A percentile compares a stretch with the other conserved stretches of the same genome.
Conservation (phyloP, 306 rosid species). For the Cucurbita pepo region DNA sequence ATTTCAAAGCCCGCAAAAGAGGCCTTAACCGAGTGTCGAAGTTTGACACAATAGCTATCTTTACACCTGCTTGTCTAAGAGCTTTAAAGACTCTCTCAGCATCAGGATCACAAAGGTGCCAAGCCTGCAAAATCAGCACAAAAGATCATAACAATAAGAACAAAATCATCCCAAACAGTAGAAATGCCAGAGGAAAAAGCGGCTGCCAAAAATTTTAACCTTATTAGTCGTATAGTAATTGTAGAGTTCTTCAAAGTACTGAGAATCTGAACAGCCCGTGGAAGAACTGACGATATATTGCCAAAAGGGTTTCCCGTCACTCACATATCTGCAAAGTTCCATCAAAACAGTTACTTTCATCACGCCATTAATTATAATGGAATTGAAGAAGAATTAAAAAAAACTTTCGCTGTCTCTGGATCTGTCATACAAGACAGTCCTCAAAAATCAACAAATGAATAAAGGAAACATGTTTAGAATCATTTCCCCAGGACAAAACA, state of each 20-base stretch:
- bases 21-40: slow-evolving; percentile 90
- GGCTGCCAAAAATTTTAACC: slow-evolving; percentile 23
- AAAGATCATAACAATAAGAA: background rate
- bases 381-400: background rate
- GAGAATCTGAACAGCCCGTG: slow-evolving; percentile 87
- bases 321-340: slow-evolving; percentile 59
- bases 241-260: slow-evolving; percentile 89
- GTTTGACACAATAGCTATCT: slow-evolving; percentile 73
- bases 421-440: background rate
- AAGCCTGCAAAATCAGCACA: slow-evolving; percentile 36
- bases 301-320: slow-evolving; percentile 94
- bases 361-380: background rate
- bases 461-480: background rate
- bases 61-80: slow-evolving; percentile 67
- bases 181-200: background rate
- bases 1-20: slow-evolving; percentile 53
- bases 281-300: slow-evolving; percentile 83
- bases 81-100: slow-evolving; percentile 61
- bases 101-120: slow-evolving; percentile 89
- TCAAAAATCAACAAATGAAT: background rate
- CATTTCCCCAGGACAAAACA: background rate
- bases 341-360: background rate
- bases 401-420: background rate
- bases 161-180: background rate
- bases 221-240: slow-evolving; percentile 71